A percentile compares a stretch with the other conserved stretches of the same genome.
These are phyloP conservation scores for Sphagnum contortum DNA, from an alignment of 225 moss, liverwort and hornwort genomes.

Conservation along the genomic window DNA sequence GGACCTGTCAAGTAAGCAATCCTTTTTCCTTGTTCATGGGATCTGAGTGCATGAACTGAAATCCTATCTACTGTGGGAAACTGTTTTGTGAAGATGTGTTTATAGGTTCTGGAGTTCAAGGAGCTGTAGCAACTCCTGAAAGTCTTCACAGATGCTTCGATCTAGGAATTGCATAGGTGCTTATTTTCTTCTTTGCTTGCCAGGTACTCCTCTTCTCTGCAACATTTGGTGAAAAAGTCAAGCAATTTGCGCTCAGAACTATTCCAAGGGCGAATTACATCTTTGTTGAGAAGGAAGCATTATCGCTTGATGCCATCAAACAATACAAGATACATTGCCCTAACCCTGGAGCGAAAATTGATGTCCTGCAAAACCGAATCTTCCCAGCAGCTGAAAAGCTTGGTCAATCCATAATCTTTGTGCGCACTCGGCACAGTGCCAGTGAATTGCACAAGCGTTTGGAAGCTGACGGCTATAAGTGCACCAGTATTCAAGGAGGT, in stretches of 20 bases:
- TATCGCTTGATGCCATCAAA: slow-evolving; percentile 85
- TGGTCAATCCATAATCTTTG: slow-evolving; percentile 92
- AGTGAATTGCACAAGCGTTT: slow-evolving; percentile 76
- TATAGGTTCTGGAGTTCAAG: too few species aligned
- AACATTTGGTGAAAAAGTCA: slow-evolving; percentile 85
- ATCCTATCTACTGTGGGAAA: too few species aligned
- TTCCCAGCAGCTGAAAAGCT: slow-evolving; percentile 83
- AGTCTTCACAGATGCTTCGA: too few species aligned
- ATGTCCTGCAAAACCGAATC: slow-evolving; percentile 75
- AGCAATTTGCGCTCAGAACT: slow-evolving; percentile 59
- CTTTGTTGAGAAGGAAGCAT: slow-evolving; percentile 76
- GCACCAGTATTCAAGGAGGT: slow-evolving; percentile 94
- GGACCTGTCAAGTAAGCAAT: slow-evolving; percentile 58
- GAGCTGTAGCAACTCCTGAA: too few species aligned
- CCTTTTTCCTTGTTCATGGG: neutral
- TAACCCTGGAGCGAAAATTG: slow-evolving; percentile 40
- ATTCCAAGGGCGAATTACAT: slow-evolving; percentile 64
- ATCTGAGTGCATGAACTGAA: too few species aligned
- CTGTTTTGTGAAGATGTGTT: too few species aligned
- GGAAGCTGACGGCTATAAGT: slow-evolving; percentile 74
- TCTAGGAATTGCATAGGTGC: too few species aligned
- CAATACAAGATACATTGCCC: slow-evolving; percentile 88
- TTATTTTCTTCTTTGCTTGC: neutral
- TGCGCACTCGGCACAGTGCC: slow-evolving; percentile 78
- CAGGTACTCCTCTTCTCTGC: slow-evolving; percentile 94